These are phyloP conservation scores for Leucaena leucocephala DNA, from an alignment of 306 rosid genomes.

Conservation along the genomic window DNA sequence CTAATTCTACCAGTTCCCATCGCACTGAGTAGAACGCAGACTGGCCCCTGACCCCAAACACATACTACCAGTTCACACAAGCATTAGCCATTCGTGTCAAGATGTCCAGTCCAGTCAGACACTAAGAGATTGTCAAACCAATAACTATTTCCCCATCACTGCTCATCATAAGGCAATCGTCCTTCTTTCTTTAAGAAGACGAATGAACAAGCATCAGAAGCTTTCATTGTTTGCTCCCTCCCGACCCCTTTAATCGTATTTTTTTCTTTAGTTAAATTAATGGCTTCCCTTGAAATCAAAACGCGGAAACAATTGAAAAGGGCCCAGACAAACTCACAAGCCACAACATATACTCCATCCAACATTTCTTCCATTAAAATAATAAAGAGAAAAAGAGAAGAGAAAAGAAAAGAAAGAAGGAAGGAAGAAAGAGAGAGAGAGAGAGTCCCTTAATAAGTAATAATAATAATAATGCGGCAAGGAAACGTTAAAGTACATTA, in stretches of 20 bases:
- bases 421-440: neutral
- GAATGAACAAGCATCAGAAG: neutral
- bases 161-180: neutral
- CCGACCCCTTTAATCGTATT: neutral
- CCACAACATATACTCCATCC: neutral
- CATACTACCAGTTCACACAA: neutral
- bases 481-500: neutral
- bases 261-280: neutral
- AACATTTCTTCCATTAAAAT: neutral
- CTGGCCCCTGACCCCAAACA: neutral
- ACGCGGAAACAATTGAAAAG: neutral
- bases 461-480: neutral
- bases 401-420: too few relatives aligned
- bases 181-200: neutral
- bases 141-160: neutral
- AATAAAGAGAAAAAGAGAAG: too few relatives aligned
- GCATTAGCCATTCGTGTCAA: neutral
- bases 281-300: neutral
- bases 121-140: neutral
- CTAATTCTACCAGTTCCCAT: neutral
- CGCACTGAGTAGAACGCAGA: neutral
- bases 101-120: too few relatives aligned
- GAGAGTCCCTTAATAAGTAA: neutral
- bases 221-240: neutral
- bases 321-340: neutral